Evolutionary conservation across 2,329 filamentous ascomycete genomes (phyloP), one percentile per base, ranked within the genome.

Genomic region (Aspergillus amoenus): DNA sequence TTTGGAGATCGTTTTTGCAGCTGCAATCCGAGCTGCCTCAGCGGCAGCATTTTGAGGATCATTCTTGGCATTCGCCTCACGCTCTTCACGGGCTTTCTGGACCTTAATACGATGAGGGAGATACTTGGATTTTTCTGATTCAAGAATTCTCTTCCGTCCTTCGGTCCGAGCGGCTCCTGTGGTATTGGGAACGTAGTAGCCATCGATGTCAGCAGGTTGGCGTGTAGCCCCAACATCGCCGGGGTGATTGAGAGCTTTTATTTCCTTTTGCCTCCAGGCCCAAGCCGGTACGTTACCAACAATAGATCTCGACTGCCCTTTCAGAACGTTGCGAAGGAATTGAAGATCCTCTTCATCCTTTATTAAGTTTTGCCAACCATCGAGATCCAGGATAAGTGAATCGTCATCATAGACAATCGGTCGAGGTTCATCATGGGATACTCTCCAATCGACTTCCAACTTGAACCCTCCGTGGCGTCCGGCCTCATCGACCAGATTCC

Each of bases 51-150:
- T 81, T 9, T 83, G 84, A 5, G 84, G 78, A 63, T 90, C 88
- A 66, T 85, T 89, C 60, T 79, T 77, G 11, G 78, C 85, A 78
- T 82, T 89, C 70, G 75, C 87, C 73, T 97, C 89, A n/a, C 92
- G 89, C 73, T 94, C 92, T 73, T 97, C 93, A 51, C 93, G 86
- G 22, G 89, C 91, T 76, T 89, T 94, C 73, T 94, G 90, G 18
- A 99, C 91, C 70, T 95, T 96, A 77, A 99, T 94, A 63, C 96
- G 93, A 79, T 99, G 94, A 41, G 94, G 94, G 7, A 99, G 83
- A 71, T 99, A 99, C 71, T 97, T 96, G 27, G 93, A 96, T 79
- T 99, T 99, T 73, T 99, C 94, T 0, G 91, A 91, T 73, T 99
- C 95, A 61, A 96, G 83, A 56, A 99, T 97, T 80, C 93, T 96